phyloP scores from a whole-genome alignment of 139 green algal species.

The Chlorella sp. region DNA sequence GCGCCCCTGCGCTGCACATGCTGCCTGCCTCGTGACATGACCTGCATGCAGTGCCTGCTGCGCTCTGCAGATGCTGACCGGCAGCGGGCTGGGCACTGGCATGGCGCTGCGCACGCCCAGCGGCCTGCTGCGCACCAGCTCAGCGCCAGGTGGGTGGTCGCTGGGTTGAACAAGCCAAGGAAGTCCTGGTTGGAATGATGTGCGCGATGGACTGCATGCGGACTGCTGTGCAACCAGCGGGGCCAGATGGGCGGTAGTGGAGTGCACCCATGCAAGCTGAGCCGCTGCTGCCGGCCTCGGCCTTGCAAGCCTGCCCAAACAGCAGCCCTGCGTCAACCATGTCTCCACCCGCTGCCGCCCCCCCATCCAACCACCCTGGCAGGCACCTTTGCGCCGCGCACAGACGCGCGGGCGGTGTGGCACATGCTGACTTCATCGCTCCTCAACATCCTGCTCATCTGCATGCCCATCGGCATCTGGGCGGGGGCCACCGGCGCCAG shows the following conservation, averaged over 20 bases:
- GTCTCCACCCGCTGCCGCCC: too few species aligned
- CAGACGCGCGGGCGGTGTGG: constrained; percentile 43
- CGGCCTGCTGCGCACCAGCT: background rate
- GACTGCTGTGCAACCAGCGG: background rate
- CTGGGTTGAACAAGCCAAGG: background rate
- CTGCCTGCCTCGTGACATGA: too few species aligned
- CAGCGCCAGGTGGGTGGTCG: background rate
- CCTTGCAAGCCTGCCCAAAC: too few species aligned
- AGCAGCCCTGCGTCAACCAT: too few species aligned
- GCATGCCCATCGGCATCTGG: constrained; percentile 69
- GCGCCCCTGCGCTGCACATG: too few species aligned
- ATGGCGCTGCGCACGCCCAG: constrained; percentile 2
- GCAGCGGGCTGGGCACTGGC: constrained; percentile 22
- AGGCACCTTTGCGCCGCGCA: constrained; percentile 47
- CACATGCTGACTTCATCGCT: constrained; percentile 62
- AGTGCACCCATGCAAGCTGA: too few species aligned
- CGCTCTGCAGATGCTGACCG: constrained; percentile 6
- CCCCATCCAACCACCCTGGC: too few species aligned
- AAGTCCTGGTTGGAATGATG: too few species aligned
- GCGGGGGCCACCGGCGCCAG: constrained; percentile 49
- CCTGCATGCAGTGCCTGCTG: too few species aligned
- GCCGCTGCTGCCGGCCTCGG: too few species aligned
- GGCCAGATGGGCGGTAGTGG: too few species aligned
- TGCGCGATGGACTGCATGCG: background rate
- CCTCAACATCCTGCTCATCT: constrained; percentile 82